Evolutionary conservation across 169 alveolate genomes (phyloP), one percentile per base, ranked within the genome.

Genomic region (Eimeria maxima): DNA sequence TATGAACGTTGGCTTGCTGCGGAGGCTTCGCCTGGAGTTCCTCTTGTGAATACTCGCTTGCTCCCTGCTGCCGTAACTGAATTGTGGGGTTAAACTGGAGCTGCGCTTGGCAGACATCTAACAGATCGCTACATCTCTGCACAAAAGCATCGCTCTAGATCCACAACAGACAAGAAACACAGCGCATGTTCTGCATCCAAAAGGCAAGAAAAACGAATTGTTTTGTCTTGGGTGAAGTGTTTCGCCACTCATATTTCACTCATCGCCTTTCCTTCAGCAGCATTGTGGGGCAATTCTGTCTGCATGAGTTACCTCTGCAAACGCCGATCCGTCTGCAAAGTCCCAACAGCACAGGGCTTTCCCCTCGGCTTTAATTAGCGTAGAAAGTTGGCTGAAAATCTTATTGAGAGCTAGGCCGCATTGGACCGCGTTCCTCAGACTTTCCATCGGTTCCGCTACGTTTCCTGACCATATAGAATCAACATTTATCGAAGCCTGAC

Each of bases 71-170:
- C 42, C 27, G 93, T 38, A 97, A 98, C 95, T 98, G 95, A 8
- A 73, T 69, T 55, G 92, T 98, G 93, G 98, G 97, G 78, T 99
- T 99, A 96, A 99, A 99, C 97, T 98, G 98, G 24, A 98, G 97
- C 97, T 98, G 98, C 29, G 99, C 99, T 94, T 98, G 98, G 90
- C 99, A 98, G 57, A 99, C 98, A 95, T 99, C 99, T 80, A 97
- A 98, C 42, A 98, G 98, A 81, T 99, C 99, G 90, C 98, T 96
- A 96, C 99, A 99, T 78, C 99, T 97, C 96, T 98, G 98, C 81
- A 98, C 99, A 95, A 98, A 99, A n/a, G 99, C 99, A 93, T 99
- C 99, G 90, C 98, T 71, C 96, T 97, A 95, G 69, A 55, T 38
- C 44, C 63, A 29, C 22, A 8, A 14, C 80, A 33, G 7, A 24